phyloP scores from a whole-genome alignment of 106 monocot genomes.

The Platanthera zijinensis region DNA sequence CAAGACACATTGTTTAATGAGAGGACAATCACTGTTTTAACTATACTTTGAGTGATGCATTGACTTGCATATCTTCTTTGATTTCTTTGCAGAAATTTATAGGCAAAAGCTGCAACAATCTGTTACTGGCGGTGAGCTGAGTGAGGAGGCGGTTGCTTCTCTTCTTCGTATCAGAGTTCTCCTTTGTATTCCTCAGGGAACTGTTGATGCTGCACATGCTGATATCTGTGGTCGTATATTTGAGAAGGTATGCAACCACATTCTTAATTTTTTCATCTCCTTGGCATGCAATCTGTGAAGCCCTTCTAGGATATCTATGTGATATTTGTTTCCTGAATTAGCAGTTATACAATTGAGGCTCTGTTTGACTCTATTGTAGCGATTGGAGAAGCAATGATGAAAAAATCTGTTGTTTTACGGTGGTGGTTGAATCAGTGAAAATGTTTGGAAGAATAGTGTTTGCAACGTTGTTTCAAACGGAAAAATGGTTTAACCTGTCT shows the following conservation, averaged over 20 bases:
- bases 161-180: constrained; percentile 60
- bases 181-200: constrained; percentile 80
- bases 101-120: constrained; percentile 86
- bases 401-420: too few relatives aligned
- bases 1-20: too few relatives aligned
- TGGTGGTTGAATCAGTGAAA: too few relatives aligned
- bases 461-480: too few relatives aligned
- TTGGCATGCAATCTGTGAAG: neutral
- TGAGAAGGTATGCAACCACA: constrained; percentile 56
- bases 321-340: neutral
- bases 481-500: too few relatives aligned
- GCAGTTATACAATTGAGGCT: neutral
- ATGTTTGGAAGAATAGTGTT: too few relatives aligned
- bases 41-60: neutral
- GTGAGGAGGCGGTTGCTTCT: constrained; percentile 62
- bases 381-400: too few relatives aligned
- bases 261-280: neutral
- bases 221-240: constrained; percentile 88
- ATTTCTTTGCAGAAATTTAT: constrained; percentile 69
- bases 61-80: neutral
- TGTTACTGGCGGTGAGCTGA: constrained; percentile 73
- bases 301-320: neutral
- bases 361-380: neutral
- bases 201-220: constrained; percentile 82
- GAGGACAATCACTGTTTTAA: neutral